phyloP scores from a whole-genome alignment of 129 eudicot genomes.

The Helichrysum umbraculigerum region DNA sequence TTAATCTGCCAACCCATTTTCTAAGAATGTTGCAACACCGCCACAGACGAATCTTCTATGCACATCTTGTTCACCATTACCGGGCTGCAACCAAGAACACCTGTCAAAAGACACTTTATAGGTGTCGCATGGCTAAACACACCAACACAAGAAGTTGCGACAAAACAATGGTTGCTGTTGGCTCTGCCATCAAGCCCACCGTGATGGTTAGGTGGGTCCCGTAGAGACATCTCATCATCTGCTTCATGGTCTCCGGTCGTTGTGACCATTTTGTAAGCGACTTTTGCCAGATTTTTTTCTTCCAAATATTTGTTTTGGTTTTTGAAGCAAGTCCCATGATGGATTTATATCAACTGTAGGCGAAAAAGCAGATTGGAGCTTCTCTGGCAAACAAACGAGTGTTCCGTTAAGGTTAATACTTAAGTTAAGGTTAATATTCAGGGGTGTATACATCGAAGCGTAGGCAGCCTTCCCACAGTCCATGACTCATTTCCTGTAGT shows the following conservation, averaged over 20 bases:
- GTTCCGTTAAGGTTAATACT: slow-evolving; percentile 55
- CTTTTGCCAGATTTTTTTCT: slow-evolving; percentile 88
- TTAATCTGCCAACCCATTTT: slow-evolving; percentile 91
- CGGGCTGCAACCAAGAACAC: slow-evolving; percentile 86
- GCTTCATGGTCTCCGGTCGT: slow-evolving; percentile 75
- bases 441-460: slow-evolving; percentile 77
- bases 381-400: slow-evolving; percentile 59
- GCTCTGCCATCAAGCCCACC: slow-evolving; percentile 40
- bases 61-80: slow-evolving; percentile 69
- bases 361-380: slow-evolving; percentile 68
- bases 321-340: slow-evolving; percentile 67
- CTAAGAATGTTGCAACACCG: slow-evolving; percentile 89
- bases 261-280: slow-evolving; percentile 85
- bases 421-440: too few species aligned
- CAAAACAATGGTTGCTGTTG: slow-evolving; percentile 30
- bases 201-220: slow-evolving; percentile 51
- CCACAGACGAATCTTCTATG: slow-evolving; percentile 89
- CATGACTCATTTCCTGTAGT: slow-evolving; percentile 82
- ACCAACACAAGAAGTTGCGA: slow-evolving; percentile 55
- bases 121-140: slow-evolving; percentile 84
- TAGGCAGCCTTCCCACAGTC: slow-evolving; percentile 94
- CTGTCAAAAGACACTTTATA: slow-evolving; percentile 79
- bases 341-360: slow-evolving; percentile 70
- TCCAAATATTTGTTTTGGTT: slow-evolving; percentile 61
- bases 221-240: slow-evolving; percentile 88